phyloP scores from a whole-genome alignment of 441 rosid species.

The Kokia cookei region DNA sequence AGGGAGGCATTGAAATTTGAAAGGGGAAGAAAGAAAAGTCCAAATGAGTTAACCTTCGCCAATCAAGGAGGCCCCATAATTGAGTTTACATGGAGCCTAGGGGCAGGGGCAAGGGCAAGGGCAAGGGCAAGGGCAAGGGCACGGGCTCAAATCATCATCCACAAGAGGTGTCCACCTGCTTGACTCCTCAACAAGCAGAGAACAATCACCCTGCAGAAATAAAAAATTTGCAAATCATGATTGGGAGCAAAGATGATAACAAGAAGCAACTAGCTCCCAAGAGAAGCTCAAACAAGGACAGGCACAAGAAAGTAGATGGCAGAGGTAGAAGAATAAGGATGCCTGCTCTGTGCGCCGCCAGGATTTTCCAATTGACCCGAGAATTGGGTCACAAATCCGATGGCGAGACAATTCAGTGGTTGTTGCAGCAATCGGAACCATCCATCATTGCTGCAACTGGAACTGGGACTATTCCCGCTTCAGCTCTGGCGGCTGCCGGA shows the following conservation, averaged over 20 bases:
- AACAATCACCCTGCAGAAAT: conserved; percentile 21
- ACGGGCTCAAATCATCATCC: conserved; percentile 3
- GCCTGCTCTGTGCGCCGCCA: conserved; percentile 45
- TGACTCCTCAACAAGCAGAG: conserved; percentile 10
- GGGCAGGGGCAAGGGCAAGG: neutral
- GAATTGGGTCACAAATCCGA: conserved; percentile 43
- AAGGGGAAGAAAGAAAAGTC: conserved; percentile 20
- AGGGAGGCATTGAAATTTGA: conserved; percentile 13
- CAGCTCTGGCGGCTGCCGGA: conserved; percentile 23
- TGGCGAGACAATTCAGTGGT: conserved; percentile 46
- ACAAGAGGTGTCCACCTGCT: conserved; percentile 1
- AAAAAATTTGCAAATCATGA: conserved; percentile 24
- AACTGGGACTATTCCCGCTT: conserved; percentile 37
- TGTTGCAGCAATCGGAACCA: conserved; percentile 36
- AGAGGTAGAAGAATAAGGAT: conserved; percentile 42
- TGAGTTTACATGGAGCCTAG: conserved; percentile 17
- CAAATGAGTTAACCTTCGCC: conserved; percentile 15
- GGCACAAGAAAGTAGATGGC: conserved; percentile 47
- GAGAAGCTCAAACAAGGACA: conserved; percentile 36
- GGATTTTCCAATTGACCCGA: conserved; percentile 40
- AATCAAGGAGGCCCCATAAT: conserved; percentile 12
- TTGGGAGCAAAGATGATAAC: conserved; percentile 18
- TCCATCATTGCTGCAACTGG: conserved; percentile 40
- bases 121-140: neutral
- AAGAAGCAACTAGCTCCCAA: conserved; percentile 30